phyloP scores from a whole-genome alignment of 371 early-diverging fungal species.

The Mortierella sp. region DNA sequence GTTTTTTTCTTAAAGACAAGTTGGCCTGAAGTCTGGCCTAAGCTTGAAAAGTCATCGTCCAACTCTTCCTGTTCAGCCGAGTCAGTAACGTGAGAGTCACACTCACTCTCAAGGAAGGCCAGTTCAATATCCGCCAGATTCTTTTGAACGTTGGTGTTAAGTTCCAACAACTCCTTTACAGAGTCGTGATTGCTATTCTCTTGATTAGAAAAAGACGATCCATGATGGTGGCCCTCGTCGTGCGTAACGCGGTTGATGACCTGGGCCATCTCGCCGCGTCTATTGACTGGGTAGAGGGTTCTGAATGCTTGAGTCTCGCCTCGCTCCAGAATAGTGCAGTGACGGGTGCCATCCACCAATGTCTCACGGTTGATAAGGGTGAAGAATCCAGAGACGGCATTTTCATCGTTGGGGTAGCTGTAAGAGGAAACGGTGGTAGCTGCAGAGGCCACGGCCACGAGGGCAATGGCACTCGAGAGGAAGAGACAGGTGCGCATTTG shows the following conservation, averaged over 20 bases:
- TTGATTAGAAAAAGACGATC: constrained; percentile 11
- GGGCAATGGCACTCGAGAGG: constrained; percentile 39
- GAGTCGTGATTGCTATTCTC: constrained; percentile 5
- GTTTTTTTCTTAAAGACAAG: not conserved
- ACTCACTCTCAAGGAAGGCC: constrained; percentile 25
- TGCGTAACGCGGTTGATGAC: constrained; percentile 29
- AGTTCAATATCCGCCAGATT: constrained; percentile 4
- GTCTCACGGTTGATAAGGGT: constrained; percentile 27
- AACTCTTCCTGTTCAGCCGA: not conserved
- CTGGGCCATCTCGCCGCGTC: constrained; percentile 19
- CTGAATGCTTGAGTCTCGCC: constrained; percentile 41
- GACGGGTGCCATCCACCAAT: not conserved
- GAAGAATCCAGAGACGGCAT: constrained; percentile 18
- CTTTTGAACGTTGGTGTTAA: constrained; percentile 30
- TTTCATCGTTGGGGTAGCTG: constrained; percentile 29
- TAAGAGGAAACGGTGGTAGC: constrained; percentile 10
- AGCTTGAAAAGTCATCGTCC: not conserved
- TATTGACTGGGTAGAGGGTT: constrained; percentile 35
- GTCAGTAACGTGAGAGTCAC: constrained; percentile 14
- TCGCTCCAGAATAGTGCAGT: constrained; percentile 39
- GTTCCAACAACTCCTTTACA: constrained; percentile 26
- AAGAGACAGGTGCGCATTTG: constrained; percentile 49
- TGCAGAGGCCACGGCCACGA: constrained; percentile 26
- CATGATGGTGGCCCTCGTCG: constrained; percentile 35
- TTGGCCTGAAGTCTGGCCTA: constrained; percentile 7